A percentile compares a stretch with the other conserved stretches of the same genome.
phyloP scores from a whole-genome alignment of 305 asterid genomes.

The Plantago lanceolata region DNA sequence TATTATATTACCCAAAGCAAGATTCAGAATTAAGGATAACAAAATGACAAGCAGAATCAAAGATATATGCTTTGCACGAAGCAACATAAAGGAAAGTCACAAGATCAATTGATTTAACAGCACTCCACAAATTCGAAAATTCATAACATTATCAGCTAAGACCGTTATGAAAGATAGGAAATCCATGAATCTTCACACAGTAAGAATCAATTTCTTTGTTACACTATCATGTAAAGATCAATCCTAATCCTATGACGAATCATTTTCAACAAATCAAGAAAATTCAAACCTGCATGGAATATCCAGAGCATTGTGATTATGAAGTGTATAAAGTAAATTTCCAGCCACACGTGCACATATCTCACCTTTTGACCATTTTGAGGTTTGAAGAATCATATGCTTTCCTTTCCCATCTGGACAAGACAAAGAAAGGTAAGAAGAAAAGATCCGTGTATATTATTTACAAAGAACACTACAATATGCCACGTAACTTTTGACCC shows the following conservation, averaged over 20 bases:
- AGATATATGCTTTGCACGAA: no score
- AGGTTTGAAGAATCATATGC: constrained; percentile 35
- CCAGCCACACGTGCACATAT: constrained; percentile 15
- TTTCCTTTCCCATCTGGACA: constrained; percentile 10
- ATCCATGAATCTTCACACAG: constrained; percentile 3
- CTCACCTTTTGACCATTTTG: constrained; percentile 17
- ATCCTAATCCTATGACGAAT: constrained; percentile 1
- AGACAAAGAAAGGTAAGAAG: constrained; percentile 1
- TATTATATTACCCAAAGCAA: no score
- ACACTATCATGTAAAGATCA: constrained; percentile 6
- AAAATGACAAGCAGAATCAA: no score
- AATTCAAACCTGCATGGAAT: constrained; percentile 1
- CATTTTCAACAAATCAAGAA: constrained; percentile 1
- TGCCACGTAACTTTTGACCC: constrained; percentile 11
- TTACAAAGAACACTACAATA: constrained; percentile 1
- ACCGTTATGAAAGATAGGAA: constrained; percentile 6
- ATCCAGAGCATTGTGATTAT: constrained; percentile 3
- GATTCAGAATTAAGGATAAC: no score
- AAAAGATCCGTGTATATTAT: constrained; percentile 1
- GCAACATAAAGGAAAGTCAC: neutral
- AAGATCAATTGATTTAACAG: neutral
- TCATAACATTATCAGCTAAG: neutral
- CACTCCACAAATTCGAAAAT: neutral
- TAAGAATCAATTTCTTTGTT: constrained; percentile 10
- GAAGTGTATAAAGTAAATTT: neutral